phyloP scores from a whole-genome alignment of 2,329 filamentous ascomycete genomes.

The Calonectria pteridis region DNA sequence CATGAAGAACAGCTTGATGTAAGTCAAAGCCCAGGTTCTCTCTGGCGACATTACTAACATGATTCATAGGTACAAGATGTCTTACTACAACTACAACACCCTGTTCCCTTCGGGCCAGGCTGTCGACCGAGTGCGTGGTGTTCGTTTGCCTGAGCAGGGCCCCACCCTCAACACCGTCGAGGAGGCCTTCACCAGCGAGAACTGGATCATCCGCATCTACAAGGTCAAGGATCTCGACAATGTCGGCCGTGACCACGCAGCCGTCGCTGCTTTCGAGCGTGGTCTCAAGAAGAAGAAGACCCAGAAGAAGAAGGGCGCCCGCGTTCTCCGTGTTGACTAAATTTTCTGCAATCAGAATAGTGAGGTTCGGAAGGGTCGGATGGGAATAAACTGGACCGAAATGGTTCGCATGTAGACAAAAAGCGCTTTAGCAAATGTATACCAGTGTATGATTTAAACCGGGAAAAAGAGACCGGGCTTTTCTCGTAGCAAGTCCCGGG shows the following conservation, averaged over 20 bases:
- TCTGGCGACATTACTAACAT: slow-evolving; percentile 25
- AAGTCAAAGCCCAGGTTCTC: slow-evolving; percentile 56
- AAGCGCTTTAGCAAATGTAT: slow-evolving; percentile 53
- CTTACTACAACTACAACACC: slow-evolving; percentile 95
- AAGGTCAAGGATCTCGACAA: slow-evolving; percentile 99
- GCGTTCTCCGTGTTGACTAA: slow-evolving; percentile 80
- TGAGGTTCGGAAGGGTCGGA: slow-evolving; percentile 32
- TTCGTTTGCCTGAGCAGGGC: slow-evolving; percentile 83
- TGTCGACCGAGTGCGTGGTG: slow-evolving; percentile 87
- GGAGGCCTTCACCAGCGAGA: slow-evolving; percentile 98
- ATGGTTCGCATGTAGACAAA: slow-evolving; percentile 49
- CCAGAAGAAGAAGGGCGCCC: slow-evolving; percentile 78
- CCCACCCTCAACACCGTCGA: slow-evolving; percentile 91
- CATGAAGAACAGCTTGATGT: slow-evolving; percentile 99
- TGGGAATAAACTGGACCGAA: slow-evolving; percentile 37
- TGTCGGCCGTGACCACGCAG: slow-evolving; percentile 86
- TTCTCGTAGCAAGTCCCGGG: neutral
- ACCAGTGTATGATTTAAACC: slow-evolving; percentile 51
- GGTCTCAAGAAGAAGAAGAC: slow-evolving; percentile 88
- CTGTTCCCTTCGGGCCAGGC: slow-evolving; percentile 95
- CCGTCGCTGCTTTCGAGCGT: slow-evolving; percentile 77
- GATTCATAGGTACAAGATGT: slow-evolving; percentile 95
- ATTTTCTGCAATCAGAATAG: slow-evolving; percentile 28
- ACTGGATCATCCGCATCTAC: slow-evolving; percentile 99
- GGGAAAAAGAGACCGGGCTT: slow-evolving; percentile 28